phyloP scores from a whole-genome alignment of 768 basidiomycete genomes.

The Tylopilus rubrobrunneus region DNA sequence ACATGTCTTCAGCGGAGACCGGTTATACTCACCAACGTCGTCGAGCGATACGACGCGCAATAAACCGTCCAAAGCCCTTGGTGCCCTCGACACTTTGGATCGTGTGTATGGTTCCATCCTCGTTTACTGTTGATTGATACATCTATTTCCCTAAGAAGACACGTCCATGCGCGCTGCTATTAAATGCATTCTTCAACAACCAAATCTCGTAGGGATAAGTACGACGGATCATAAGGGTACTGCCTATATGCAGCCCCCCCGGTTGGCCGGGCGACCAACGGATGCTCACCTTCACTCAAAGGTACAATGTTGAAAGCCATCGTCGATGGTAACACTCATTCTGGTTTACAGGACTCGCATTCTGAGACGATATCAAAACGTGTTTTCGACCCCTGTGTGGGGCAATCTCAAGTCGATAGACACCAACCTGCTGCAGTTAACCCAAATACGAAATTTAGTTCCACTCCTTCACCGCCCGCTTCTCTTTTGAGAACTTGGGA shows the following conservation, averaged over 20 bases:
- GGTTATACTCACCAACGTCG: not conserved
- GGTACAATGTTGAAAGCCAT: slow-evolving; percentile 11
- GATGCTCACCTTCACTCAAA: not conserved
- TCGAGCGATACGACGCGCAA: slow-evolving; percentile 6
- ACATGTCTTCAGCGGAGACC: slow-evolving; percentile 1
- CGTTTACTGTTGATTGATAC: slow-evolving; percentile 5
- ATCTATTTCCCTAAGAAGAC: slow-evolving; percentile 12
- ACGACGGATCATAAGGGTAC: not conserved
- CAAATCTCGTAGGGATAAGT: slow-evolving; percentile 23
- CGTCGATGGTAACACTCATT: not conserved
- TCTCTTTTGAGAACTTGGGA: not conserved
- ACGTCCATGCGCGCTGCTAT: slow-evolving; percentile 29
- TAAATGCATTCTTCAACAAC: slow-evolving; percentile 24
- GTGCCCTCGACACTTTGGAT: slow-evolving; percentile 24
- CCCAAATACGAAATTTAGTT: not conserved
- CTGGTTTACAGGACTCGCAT: slow-evolving; percentile 5
- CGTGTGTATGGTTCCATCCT: slow-evolving; percentile 18
- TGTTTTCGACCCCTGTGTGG: not conserved
- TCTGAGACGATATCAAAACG: not conserved
- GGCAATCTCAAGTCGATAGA: not conserved
- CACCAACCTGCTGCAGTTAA: not conserved
- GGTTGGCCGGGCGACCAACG: not conserved
- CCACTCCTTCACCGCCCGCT: not conserved
- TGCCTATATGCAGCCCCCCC: not conserved
- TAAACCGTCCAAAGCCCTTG: slow-evolving; percentile 23